Evolutionary conservation across 164 flowering plant species (phyloP).

Genomic region (Umbellularia californica): DNA sequence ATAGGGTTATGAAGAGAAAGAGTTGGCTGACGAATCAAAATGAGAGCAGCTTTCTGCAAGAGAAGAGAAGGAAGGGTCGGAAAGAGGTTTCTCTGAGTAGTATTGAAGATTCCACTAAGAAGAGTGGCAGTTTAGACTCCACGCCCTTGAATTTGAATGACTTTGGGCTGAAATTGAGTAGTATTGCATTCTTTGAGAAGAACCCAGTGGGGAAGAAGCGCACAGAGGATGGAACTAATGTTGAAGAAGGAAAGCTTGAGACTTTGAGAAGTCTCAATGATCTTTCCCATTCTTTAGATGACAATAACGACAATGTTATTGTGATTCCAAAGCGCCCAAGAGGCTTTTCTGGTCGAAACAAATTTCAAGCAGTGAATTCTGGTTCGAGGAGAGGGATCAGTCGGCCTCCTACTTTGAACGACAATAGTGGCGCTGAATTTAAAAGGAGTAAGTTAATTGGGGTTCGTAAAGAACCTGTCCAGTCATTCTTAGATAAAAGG

Average conservation of each 20-base stretch:
- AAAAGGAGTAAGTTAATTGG: slow-evolving; percentile 19
- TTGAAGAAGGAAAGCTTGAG: slow-evolving; percentile 4
- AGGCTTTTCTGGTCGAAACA: slow-evolving; percentile 54
- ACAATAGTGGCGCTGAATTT: slow-evolving; percentile 21
- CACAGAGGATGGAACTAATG: not conserved
- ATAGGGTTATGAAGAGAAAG: slow-evolving; percentile 26
- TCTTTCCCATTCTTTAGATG: slow-evolving; percentile 34
- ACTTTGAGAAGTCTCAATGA: slow-evolving; percentile 18
- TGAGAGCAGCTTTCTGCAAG: slow-evolving; percentile 9
- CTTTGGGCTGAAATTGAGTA: slow-evolving; percentile 14
- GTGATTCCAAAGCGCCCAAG: slow-evolving; percentile 64
- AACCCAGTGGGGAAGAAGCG: slow-evolving; percentile 3
- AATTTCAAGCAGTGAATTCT: slow-evolving; percentile 15
- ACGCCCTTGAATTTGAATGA: not conserved
- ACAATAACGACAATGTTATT: slow-evolving; percentile 35
- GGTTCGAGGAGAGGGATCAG: not conserved
- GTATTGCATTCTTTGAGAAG: slow-evolving; percentile 11
- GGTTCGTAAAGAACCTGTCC: slow-evolving; percentile 13
- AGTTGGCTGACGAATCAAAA: slow-evolving; percentile 13
- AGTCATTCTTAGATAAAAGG: slow-evolving; percentile 14
- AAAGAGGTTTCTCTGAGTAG: slow-evolving; percentile 46
- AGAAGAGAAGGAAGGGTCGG: slow-evolving; percentile 37
- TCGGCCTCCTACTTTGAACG: not conserved
- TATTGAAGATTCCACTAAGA: slow-evolving; percentile 26
- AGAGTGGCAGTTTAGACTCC: slow-evolving; percentile 25